A percentile compares a stretch with the other conserved stretches of the same genome.
phyloP scores from a whole-genome alignment of 2,329 filamentous ascomycete genomes.

The Cordyceps fumosorosea region DNA sequence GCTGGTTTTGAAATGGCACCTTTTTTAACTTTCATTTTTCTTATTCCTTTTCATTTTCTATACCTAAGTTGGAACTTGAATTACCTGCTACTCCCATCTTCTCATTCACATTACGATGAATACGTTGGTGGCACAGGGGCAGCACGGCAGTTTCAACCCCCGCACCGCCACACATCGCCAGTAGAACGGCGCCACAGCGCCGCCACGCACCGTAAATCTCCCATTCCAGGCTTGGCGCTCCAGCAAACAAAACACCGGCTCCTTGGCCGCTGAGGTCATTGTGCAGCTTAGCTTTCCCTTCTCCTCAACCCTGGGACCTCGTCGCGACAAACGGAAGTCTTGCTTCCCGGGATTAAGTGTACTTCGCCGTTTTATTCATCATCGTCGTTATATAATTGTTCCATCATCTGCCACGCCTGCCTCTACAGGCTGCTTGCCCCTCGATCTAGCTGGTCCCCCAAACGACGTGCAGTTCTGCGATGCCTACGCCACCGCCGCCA shows the following conservation, averaged over 20 bases:
- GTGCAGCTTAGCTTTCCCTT: conserved; percentile 11
- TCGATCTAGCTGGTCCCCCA: not conserved
- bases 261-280: conserved; percentile 10
- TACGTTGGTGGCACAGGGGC: no score
- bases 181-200: not conserved
- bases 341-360: not conserved
- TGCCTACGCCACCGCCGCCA: not conserved
- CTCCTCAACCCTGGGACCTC: not conserved
- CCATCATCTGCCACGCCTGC: not conserved
- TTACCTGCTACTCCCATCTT: not conserved
- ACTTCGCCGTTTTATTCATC: not conserved
- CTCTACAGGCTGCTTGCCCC: not conserved
- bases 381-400: not conserved
- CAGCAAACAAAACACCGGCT: not conserved
- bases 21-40: no score
- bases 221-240: conserved; percentile 2
- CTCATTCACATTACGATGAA: not conserved
- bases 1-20: no score
- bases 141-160: not conserved
- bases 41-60: no score
- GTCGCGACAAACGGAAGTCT: not conserved
- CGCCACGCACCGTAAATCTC: not conserved
- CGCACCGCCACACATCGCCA: not conserved
- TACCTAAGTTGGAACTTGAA: no score
- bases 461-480: not conserved